Conservation (phyloP, 192 early-diverging fungal genomes). For the Thamnidium elegans region DNA sequence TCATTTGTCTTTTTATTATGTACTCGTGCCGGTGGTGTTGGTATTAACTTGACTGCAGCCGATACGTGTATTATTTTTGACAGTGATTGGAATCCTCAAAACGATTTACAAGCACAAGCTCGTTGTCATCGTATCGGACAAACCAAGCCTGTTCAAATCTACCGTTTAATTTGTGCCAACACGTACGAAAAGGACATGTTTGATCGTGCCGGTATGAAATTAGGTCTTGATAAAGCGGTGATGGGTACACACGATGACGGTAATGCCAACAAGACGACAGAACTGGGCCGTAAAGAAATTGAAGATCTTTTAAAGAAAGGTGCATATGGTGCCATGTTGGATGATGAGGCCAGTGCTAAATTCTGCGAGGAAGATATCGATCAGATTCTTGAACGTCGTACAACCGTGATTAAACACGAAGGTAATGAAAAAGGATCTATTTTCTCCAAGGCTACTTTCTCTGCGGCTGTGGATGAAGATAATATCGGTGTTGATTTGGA, state of each 20-base stretch:
- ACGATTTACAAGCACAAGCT: conserved; percentile 83
- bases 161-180: conserved; percentile 74
- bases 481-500: conserved; percentile 67
- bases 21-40: conserved; percentile 83
- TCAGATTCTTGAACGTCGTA: conserved; percentile 72
- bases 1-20: conserved; percentile 86
- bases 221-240: conserved; percentile 77
- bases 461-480: conserved; percentile 32
- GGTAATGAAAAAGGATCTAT: conserved; percentile 67
- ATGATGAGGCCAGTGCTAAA: conserved; percentile 70
- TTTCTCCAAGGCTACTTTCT: conserved; percentile 86
- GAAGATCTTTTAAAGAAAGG: conserved; percentile 87
- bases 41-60: conserved; percentile 85
- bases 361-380: conserved; percentile 91
- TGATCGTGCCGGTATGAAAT: conserved; percentile 83
- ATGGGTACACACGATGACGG: conserved; percentile 53
- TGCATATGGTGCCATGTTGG: conserved; percentile 83
- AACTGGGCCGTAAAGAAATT: conserved; percentile 72
- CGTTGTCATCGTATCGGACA: conserved; percentile 88
- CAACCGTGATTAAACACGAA: conserved; percentile 77
- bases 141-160: conserved; percentile 78
- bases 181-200: conserved; percentile 91
- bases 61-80: conserved; percentile 89
- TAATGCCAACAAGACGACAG: conserved; percentile 43
- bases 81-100: conserved; percentile 88